These are phyloP conservation scores for Solanum sitiens DNA, from an alignment of 257 asterid species.

Conservation along the genomic window DNA sequence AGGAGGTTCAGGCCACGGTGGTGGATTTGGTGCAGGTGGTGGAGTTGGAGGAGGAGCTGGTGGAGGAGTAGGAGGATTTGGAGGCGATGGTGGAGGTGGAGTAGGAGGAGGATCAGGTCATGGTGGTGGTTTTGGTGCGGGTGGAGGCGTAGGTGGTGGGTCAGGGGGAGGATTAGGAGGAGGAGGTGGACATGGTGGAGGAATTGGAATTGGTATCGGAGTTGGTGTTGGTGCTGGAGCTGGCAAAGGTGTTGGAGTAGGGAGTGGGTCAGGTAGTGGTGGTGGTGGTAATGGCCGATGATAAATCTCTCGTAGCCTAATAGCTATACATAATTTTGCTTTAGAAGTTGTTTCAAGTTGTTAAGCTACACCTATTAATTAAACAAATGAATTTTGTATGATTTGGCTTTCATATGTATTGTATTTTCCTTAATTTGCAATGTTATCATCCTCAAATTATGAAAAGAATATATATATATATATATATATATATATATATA, in stretches of 20 bases:
- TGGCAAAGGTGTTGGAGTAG: constrained; percentile 5
- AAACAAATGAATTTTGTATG: not conserved
- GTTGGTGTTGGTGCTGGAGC: constrained; percentile 8
- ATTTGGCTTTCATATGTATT: not conserved
- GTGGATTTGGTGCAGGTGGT: constrained; percentile 16
- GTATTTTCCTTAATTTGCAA: not conserved
- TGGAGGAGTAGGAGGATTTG: constrained; percentile 11
- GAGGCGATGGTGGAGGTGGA: constrained; percentile 14
- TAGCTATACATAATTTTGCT: not conserved
- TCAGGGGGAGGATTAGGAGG: constrained; percentile 8
- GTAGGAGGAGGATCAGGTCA: constrained; percentile 14
- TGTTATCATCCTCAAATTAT: not conserved
- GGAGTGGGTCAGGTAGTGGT: not conserved
- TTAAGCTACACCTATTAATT: not conserved
- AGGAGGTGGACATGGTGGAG: constrained; percentile 16
- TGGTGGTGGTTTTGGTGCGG: constrained; percentile 9
- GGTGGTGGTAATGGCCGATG: not conserved
- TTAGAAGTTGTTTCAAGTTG: too few relatives aligned
- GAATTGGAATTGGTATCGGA: constrained; percentile 12
- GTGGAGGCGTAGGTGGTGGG: constrained; percentile 12
- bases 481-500: too few relatives aligned
- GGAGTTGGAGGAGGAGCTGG: constrained; percentile 22
- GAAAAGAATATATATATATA: not conserved
- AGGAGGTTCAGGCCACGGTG: constrained; percentile 20
- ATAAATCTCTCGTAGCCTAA: not conserved